Conservation (phyloP, 306 rosid genomes). For the Begonia peltatifolia region DNA sequence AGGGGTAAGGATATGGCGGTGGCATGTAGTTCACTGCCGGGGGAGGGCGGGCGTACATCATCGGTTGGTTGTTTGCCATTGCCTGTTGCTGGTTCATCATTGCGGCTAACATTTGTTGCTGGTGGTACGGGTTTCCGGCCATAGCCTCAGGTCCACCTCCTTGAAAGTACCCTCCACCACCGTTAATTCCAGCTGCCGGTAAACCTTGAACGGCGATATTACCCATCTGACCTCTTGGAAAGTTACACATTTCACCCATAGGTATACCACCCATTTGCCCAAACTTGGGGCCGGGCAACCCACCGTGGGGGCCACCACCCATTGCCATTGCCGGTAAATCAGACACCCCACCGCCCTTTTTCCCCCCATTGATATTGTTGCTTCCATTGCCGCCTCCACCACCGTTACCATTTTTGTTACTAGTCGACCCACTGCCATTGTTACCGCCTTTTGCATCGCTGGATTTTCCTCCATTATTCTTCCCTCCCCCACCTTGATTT, state of each 20-base stretch:
- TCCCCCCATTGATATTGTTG: slow-evolving; percentile 10
- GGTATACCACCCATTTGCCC: neutral
- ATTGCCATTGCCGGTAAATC: slow-evolving; percentile 23
- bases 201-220: slow-evolving; percentile 61
- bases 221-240: slow-evolving; percentile 31
- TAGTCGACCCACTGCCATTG: slow-evolving; percentile 7
- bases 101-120: slow-evolving; percentile 46
- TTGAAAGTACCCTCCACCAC: slow-evolving; percentile 19
- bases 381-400: slow-evolving; percentile 23
- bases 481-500: slow-evolving; percentile 16
- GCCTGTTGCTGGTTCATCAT: slow-evolving; percentile 63
- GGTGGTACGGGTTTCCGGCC: slow-evolving; percentile 38
- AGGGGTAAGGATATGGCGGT: slow-evolving; percentile 16
- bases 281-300: slow-evolving; percentile 33
- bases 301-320: slow-evolving; percentile 30
- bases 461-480: slow-evolving; percentile 13
- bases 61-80: slow-evolving; percentile 53
- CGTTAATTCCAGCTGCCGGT: slow-evolving; percentile 36
- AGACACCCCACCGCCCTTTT: slow-evolving; percentile 18
- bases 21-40: slow-evolving; percentile 35
- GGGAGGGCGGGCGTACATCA: slow-evolving; percentile 51
- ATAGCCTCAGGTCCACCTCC: slow-evolving; percentile 40
- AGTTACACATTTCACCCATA: slow-evolving; percentile 29
- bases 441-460: slow-evolving; percentile 21
- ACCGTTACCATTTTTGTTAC: slow-evolving; percentile 8